These are phyloP conservation scores for Xylaria polymorpha DNA, from an alignment of 2,329 filamentous ascomycete genomes.

Conservation along the genomic window DNA sequence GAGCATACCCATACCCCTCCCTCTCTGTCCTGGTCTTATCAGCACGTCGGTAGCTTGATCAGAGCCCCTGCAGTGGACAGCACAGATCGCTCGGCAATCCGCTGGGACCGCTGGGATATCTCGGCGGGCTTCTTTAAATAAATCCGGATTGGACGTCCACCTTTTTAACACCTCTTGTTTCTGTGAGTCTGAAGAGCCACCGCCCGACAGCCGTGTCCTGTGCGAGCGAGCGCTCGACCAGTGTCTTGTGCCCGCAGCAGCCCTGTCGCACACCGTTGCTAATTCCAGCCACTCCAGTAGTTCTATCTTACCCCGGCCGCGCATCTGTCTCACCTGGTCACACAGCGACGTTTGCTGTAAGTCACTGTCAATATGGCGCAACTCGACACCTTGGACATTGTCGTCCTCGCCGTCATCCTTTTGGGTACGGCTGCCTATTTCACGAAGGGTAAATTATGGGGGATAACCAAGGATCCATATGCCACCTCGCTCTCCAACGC, in stretches of 20 bases:
- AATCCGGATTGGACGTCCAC: slow-evolving; percentile 9
- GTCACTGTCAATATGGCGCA: slow-evolving; percentile 77
- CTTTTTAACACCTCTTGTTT: slow-evolving; percentile 21
- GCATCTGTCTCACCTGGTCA: slow-evolving; percentile 14
- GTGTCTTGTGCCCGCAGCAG: slow-evolving; percentile 6
- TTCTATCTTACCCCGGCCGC: background rate
- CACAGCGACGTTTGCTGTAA: slow-evolving; percentile 35
- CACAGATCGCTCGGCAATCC: slow-evolving; percentile 30
- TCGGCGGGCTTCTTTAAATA: slow-evolving; percentile 12
- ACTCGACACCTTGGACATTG: slow-evolving; percentile 93
- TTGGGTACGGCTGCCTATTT: slow-evolving; percentile 94
- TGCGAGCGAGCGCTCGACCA: slow-evolving; percentile 11
- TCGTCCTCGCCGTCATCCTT: slow-evolving; percentile 88
- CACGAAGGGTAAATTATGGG: slow-evolving; percentile 97
- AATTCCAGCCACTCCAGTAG: slow-evolving; percentile 14
- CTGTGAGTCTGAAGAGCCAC: slow-evolving; percentile 24
- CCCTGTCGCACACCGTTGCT: slow-evolving; percentile 30
- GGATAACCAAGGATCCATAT: slow-evolving; percentile 87
- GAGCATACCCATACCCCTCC: slow-evolving; percentile 19
- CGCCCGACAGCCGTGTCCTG: background rate
- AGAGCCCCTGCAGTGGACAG: slow-evolving; percentile 28
- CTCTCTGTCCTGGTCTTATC: slow-evolving; percentile 17
- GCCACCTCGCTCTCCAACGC: slow-evolving; percentile 77
- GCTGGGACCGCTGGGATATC: slow-evolving; percentile 18
- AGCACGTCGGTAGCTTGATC: slow-evolving; percentile 18